A percentile compares a stretch with the other conserved stretches of the same genome.
These are phyloP conservation scores for Crithidia bombi DNA, from an alignment of 208 protist genomes.

Conservation along the genomic window DNA sequence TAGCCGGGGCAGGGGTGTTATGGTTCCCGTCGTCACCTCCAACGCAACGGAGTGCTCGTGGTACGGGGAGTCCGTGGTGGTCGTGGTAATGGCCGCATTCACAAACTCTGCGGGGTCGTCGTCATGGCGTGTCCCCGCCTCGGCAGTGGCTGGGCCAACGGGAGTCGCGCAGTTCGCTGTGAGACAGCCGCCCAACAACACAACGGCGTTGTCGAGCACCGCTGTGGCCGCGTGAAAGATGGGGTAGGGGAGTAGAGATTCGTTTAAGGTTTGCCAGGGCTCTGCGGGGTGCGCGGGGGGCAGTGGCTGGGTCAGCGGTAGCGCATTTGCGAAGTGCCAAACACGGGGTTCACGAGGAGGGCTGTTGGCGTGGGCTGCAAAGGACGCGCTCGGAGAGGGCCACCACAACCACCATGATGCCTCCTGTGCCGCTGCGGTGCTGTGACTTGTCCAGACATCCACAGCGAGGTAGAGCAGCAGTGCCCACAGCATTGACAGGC, in stretches of 20 bases:
- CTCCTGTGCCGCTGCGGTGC: too few relatives aligned
- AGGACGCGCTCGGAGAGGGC: neutral
- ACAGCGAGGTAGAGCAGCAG: neutral
- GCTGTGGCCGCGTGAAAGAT: conserved; percentile 36
- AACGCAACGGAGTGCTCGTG: conserved; percentile 29
- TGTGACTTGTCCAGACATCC: neutral
- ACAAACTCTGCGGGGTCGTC: neutral
- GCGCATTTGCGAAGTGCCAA: neutral
- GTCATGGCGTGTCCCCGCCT: too few relatives aligned
- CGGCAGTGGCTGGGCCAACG: neutral
- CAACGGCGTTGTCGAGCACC: conserved; percentile 29
- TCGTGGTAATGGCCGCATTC: neutral
- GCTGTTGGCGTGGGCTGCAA: neutral
- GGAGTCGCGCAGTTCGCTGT: conserved; percentile 22
- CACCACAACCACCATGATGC: too few relatives aligned
- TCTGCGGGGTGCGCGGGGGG: conserved; percentile 19
- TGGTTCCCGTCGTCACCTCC: conserved; percentile 15
- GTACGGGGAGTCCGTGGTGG: conserved; percentile 10
- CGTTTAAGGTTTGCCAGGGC: conserved; percentile 29
- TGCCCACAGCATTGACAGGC: neutral
- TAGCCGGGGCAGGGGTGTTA: conserved; percentile 9
- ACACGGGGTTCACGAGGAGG: neutral
- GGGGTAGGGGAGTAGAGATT: conserved; percentile 36
- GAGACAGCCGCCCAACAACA: conserved; percentile 28
- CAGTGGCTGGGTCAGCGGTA: neutral